Base-by-base conservation (phyloP, 352 stramenopile species). In the Peronospora tabacina region DNA sequence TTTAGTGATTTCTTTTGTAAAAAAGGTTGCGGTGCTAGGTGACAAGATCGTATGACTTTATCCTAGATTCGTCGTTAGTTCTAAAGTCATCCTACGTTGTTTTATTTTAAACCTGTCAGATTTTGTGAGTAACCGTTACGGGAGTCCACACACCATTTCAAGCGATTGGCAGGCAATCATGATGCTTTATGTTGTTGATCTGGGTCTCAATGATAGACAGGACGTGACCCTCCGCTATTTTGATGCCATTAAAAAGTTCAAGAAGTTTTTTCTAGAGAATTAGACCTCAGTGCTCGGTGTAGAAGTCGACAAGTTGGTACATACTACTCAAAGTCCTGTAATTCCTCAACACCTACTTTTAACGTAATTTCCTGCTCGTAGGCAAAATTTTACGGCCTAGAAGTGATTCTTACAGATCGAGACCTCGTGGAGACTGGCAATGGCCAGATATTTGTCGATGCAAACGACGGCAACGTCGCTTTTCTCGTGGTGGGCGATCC, bases 401-500 rank as follows among this genome's bases (percentile, higher is more conserved):
- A 90, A 30, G 70, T 95, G 22, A 74, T 87, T 42, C 59, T 95
- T 15, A 84, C 85, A 5, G 95, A 98, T 78, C 85, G 96, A 43
- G 87, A 98, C 55, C 90, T 94, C 49, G 95, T 98, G 2, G 96
- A 99, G 80, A 97, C 87, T 9, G 87, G 95, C 33, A 92, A 91
- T 3, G 96, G 99, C 53, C 78, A 95, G 52, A 99, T 99, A 55
- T 94, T 97, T 34, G 78, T 78, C 40, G 71, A 85, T 36, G 83
- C 84, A 40, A 96, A 96, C 49, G 74, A 97, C 36, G 67, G 85
- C 39, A 82, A 97, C 52, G 93, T 98, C 7, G 83, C 94, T 8
- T 98, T 99, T 65, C 80, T 99, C 17, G 95, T 99, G 11, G 96
- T 99, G 5, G 96, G 96, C 34, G 96, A 99, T 72, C 94, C 95